These are phyloP conservation scores for Eucalyptus tenuipes DNA, from an alignment of 345 rosid genomes.

Conservation along the genomic window DNA sequence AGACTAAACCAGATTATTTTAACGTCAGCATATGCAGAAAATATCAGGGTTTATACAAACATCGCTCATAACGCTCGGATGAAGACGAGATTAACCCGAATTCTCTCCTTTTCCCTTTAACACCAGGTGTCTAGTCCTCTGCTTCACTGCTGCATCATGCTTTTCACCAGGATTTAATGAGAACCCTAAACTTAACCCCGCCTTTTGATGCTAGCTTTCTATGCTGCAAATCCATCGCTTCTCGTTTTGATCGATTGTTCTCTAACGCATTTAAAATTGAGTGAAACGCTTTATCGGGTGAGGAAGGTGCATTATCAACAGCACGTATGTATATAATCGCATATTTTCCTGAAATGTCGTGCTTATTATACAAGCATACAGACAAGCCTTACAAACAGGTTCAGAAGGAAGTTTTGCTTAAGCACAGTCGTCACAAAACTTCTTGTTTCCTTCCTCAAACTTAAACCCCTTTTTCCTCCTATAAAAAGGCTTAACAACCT, in stretches of 20 bases:
- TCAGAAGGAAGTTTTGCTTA: background rate
- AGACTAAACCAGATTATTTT: background rate
- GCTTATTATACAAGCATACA: background rate
- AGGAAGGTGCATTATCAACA: background rate
- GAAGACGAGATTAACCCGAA: background rate
- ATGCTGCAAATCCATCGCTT: background rate
- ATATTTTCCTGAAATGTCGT: background rate
- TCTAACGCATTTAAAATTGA: background rate
- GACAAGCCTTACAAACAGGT: background rate
- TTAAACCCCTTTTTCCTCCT: background rate
- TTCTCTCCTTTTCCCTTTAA: background rate
- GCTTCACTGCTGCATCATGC: background rate
- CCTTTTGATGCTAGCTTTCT: background rate
- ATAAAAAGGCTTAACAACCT: background rate
- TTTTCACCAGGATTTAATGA: background rate
- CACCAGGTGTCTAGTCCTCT: background rate
- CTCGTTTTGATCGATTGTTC: background rate
- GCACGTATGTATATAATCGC: background rate
- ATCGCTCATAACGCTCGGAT: background rate
- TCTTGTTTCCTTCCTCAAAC: background rate
- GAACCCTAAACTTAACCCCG: background rate
- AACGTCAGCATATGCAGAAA: background rate
- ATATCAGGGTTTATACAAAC: background rate
- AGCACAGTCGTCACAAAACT: background rate
- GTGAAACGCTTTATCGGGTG: background rate